Evolutionary conservation across 805 yeast species (phyloP).

Genomic region (Sungouiozyma intestinalis): DNA sequence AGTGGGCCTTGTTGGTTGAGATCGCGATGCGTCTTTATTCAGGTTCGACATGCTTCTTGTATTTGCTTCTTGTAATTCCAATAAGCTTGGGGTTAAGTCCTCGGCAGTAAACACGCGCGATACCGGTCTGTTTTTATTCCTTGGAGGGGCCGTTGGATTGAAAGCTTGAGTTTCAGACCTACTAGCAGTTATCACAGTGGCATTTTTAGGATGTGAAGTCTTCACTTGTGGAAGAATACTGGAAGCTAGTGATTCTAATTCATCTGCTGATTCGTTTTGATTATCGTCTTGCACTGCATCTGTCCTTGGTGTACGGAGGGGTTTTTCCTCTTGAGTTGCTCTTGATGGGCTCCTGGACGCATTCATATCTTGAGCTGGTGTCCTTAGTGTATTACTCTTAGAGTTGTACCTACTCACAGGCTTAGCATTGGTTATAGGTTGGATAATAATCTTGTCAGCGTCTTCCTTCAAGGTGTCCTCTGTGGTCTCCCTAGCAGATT

Average conservation of each 20-base stretch:
- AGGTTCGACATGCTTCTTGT: not conserved
- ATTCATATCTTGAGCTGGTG: not conserved
- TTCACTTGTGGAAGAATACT: constrained; percentile 20
- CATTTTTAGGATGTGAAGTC: constrained; percentile 11
- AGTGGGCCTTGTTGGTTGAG: constrained; percentile 1
- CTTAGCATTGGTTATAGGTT: constrained; percentile 14
- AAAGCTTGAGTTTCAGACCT: constrained; percentile 15
- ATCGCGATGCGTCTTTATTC: not conserved
- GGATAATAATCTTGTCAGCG: constrained; percentile 5
- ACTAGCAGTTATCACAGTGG: constrained; percentile 11
- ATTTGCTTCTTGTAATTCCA: not conserved
- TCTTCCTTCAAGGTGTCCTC: not conserved
- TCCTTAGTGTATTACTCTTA: not conserved
- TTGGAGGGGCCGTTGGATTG: constrained; percentile 27
- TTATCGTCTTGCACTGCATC: constrained; percentile 1
- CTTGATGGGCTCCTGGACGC: too few relatives aligned
- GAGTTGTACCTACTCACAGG: constrained; percentile 15
- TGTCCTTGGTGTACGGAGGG: not conserved
- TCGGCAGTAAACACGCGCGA: constrained; percentile 15
- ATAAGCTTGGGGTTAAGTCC: not conserved
- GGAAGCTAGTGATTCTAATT: constrained; percentile 5
- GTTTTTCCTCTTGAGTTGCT: constrained; percentile 1
- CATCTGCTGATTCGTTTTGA: not conserved
- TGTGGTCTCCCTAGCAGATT: not conserved
- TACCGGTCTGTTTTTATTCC: constrained; percentile 25